A percentile compares a stretch with the other conserved stretches of the same genome.
phyloP scores from a whole-genome alignment of 441 rosid genomes.

The Syzygium malaccense region DNA sequence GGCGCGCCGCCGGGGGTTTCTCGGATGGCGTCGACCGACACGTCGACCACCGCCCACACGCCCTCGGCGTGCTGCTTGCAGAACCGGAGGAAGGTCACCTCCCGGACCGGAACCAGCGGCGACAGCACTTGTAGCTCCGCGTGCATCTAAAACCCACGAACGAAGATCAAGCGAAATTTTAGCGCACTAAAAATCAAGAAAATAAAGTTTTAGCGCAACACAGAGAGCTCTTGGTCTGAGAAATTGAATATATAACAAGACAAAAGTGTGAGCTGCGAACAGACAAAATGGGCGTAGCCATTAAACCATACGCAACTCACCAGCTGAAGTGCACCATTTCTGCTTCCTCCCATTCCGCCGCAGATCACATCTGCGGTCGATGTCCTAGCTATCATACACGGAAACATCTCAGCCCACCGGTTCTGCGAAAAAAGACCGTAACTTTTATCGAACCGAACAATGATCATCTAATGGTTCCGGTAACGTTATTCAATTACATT shows the following conservation, averaged over 20 bases:
- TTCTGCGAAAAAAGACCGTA: constrained; percentile 19
- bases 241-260: background rate
- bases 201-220: background rate
- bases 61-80: constrained; percentile 93
- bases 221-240: background rate
- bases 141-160: constrained; percentile 47
- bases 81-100: constrained; percentile 70
- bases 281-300: background rate
- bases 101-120: constrained; percentile 87
- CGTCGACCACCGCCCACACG: constrained; percentile 95
- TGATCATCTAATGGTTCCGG: background rate
- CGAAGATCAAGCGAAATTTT: background rate
- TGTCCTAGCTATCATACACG: constrained; percentile 65
- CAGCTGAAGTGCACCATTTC: constrained; percentile 44
- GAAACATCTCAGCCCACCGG: constrained; percentile 92
- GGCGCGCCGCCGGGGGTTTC: constrained; percentile 34
- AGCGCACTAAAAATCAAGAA: background rate
- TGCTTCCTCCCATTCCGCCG: background rate
- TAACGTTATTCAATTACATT: background rate
- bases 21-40: constrained; percentile 54
- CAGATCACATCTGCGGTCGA: constrained; percentile 66
- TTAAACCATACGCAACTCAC: constrained; percentile 30
- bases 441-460: background rate
- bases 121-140: constrained; percentile 88
- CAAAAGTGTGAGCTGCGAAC: background rate